These are phyloP conservation scores for Corymbia citriodora DNA, from an alignment of 441 rosid species.

Conservation along the genomic window DNA sequence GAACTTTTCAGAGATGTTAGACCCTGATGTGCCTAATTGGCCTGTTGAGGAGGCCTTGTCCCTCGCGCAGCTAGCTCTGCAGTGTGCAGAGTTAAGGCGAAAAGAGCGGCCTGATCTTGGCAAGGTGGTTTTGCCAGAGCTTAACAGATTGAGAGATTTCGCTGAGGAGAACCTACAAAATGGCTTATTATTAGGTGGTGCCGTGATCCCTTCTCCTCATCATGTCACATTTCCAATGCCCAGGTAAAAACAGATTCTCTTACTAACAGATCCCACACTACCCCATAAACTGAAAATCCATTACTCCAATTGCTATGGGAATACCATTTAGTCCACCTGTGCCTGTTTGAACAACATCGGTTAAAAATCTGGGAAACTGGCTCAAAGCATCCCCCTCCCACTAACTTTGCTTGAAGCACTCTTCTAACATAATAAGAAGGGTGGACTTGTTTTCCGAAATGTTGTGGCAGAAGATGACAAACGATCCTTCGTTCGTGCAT, in stretches of 20 bases:
- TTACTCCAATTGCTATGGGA: not conserved
- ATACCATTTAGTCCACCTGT: not conserved
- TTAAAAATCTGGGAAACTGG: not conserved
- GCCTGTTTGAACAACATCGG: not conserved
- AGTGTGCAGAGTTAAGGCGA: constrained; percentile 50
- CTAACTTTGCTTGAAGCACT: not conserved
- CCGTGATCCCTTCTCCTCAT: constrained; percentile 15
- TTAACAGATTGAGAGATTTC: constrained; percentile 36
- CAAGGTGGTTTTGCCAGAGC: constrained; percentile 49
- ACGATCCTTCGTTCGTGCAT: constrained; percentile 14
- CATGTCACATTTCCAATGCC: constrained; percentile 20
- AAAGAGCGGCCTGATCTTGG: constrained; percentile 69
- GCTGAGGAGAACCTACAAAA: constrained; percentile 35
- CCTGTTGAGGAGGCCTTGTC: constrained; percentile 43
- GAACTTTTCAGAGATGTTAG: constrained; percentile 34
- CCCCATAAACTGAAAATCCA: constrained; percentile 5
- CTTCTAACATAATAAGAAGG: not conserved
- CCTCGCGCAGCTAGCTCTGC: constrained; percentile 44
- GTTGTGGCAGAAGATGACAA: constrained; percentile 41
- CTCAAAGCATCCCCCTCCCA: not conserved
- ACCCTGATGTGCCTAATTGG: constrained; percentile 54
- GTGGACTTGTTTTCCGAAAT: not conserved
- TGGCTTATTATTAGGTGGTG: constrained; percentile 12
- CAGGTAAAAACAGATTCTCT: constrained; percentile 22
- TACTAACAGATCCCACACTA: not conserved